Evolutionary conservation across 305 asterid species (phyloP), one percentile per base, ranked within the genome.

Genomic region (Stenogyne calaminthoides): DNA sequence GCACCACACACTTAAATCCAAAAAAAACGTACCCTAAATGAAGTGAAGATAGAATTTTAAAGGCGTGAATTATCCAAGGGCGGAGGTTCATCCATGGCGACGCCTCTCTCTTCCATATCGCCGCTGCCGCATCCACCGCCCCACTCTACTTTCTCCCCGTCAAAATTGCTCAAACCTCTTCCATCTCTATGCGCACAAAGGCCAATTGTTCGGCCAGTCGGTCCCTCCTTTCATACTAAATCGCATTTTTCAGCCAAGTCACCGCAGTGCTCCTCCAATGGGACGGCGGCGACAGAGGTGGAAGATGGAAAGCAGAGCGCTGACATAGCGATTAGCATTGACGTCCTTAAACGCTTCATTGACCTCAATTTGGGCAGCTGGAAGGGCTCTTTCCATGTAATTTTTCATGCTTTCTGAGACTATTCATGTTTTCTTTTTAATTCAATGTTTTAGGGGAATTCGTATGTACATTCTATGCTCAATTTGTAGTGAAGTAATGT

Each of bases 311-410:
- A 52, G 54, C 78, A 66, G 56, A 70, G 73, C 20, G 78, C 16
- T 19, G 85, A 82, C 22, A 64, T 70, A 11, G 51, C 86, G 49
- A 81, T 91, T 6, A 86, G 86, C 82, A 63, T 84, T 71, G 92
- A 91, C 62, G 83, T 84, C 54, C 95, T 94, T 60, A 81, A 82
- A 34, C 78, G 88, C 61, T 94, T 94, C 81, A 88, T 90, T 37
- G 88, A 83, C 32, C 95, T 94, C 78, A 91, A 90, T 60, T 78
- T 78, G 74, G 97, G 99, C 73, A 82, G 70, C 32, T 94, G 97
- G 99, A 81, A 75, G 52, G 99, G 97, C 78, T 84, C 93, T 75
- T 88, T 94, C 82, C 84, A 90, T 78, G 99, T 94, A 69, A 70
- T 62, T 20, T 6, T 22, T 39, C 34, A 47, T 63, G 66, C 73